Percentiles rank a stretch among this genome's conserved stretches.
phyloP scores from a whole-genome alignment of 805 yeast genomes.

The Hyphopichia homilentoma region DNA sequence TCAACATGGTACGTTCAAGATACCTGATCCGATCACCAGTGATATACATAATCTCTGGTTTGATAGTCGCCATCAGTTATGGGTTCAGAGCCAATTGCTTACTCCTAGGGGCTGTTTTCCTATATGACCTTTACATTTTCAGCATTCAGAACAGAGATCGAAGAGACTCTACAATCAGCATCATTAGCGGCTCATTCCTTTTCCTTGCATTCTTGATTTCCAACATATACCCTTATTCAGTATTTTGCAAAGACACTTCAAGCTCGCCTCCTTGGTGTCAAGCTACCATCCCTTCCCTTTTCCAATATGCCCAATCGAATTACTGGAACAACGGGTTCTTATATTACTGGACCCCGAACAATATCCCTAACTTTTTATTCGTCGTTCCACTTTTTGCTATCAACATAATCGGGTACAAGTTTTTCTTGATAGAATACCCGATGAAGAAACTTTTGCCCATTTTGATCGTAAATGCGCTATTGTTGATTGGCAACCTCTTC shows the following conservation, averaged over 20 bases:
- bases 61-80: slow-evolving; percentile 52
- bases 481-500: slow-evolving; percentile 49
- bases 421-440: slow-evolving; percentile 34
- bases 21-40: slow-evolving; percentile 8
- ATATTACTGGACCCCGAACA: slow-evolving; percentile 75
- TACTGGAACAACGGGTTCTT: slow-evolving; percentile 88
- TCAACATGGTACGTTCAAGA: slow-evolving; percentile 17
- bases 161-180: slow-evolving; percentile 21
- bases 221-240: slow-evolving; percentile 50
- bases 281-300: slow-evolving; percentile 52
- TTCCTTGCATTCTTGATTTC: slow-evolving; percentile 42
- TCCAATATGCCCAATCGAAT: slow-evolving; percentile 65
- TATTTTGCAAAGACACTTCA: slow-evolving; percentile 43
- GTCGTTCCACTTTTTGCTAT: slow-evolving; percentile 64
- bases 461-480: slow-evolving; percentile 37
- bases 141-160: slow-evolving; percentile 7
- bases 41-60: slow-evolving; percentile 46
- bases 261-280: slow-evolving; percentile 72
- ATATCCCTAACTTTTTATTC: slow-evolving; percentile 77
- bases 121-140: slow-evolving; percentile 48
- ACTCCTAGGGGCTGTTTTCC: slow-evolving; percentile 63
- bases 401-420: slow-evolving; percentile 36
- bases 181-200: slow-evolving; percentile 56
- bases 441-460: slow-evolving; percentile 34
- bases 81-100: slow-evolving; percentile 75